Conservation (phyloP, 179 eudicot species). For the Gypsophila paniculata region DNA sequence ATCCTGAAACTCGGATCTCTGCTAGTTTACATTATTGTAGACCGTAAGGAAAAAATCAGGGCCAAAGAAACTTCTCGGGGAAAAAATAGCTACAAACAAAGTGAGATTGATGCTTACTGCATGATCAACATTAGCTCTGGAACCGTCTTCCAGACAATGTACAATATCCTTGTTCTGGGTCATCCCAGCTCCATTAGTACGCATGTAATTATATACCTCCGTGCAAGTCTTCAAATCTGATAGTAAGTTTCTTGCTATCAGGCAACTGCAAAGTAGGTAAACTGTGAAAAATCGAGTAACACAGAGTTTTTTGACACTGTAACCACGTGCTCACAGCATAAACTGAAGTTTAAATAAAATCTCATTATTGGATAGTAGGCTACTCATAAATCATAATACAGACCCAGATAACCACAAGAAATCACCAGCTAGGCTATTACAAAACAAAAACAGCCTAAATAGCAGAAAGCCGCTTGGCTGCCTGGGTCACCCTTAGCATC, state of each 20-base stretch:
- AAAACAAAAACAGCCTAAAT: neutral
- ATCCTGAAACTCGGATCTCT: neutral
- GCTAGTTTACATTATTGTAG: slow-evolving; percentile 7
- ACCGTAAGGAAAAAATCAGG: neutral
- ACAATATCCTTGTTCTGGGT: slow-evolving; percentile 35
- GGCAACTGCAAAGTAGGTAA: slow-evolving; percentile 61
- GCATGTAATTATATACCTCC: slow-evolving; percentile 75
- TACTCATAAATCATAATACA: neutral
- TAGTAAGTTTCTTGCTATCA: slow-evolving; percentile 77
- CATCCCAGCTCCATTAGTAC: slow-evolving; percentile 40
- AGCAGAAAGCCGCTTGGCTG: neutral
- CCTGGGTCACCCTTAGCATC: neutral
- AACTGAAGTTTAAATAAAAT: neutral
- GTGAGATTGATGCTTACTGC: slow-evolving; percentile 35
- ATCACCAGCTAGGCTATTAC: neutral
- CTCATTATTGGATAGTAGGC: neutral
- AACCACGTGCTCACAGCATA: neutral
- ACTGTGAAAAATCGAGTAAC: slow-evolving; percentile 14
- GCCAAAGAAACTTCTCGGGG: neutral
- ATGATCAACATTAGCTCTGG: slow-evolving; percentile 38
- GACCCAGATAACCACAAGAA: neutral
- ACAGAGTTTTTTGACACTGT: neutral
- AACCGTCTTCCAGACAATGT: slow-evolving; percentile 44
- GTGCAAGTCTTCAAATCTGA: slow-evolving; percentile 84
- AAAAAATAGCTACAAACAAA: neutral